Conservation (phyloP, 306 rosid species). For the Chamaecrista fasciculata region DNA sequence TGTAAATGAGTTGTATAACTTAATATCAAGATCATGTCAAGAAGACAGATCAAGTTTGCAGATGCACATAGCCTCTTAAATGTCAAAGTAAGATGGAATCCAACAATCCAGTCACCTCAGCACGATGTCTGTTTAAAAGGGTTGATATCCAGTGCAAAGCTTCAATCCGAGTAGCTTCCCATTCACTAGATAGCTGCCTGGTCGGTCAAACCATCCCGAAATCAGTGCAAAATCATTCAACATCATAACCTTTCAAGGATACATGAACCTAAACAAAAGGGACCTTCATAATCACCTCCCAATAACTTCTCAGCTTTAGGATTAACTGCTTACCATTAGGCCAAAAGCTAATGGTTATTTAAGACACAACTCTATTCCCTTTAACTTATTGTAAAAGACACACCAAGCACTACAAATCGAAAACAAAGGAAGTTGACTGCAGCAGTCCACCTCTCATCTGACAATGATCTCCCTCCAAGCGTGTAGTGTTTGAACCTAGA, state of each 20-base stretch:
- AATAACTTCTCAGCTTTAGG: slow-evolving; percentile 26
- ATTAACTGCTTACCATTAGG: too few species aligned
- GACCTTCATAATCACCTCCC: slow-evolving; percentile 22
- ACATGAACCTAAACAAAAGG: slow-evolving; percentile 19
- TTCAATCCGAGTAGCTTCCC: slow-evolving; percentile 96
- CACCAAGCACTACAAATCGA: too few species aligned
- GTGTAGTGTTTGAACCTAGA: too few species aligned
- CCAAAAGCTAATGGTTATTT: too few species aligned
- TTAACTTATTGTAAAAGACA: too few species aligned
- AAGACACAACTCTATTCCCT: too few species aligned
- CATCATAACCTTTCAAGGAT: slow-evolving; percentile 19
- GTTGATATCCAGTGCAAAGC: slow-evolving; percentile 94
- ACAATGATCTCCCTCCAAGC: too few species aligned
- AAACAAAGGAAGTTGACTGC: too few species aligned
- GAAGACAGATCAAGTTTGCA: slow-evolving; percentile 11
- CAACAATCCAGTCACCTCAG: slow-evolving; percentile 55
- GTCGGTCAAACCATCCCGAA: slow-evolving; percentile 38
- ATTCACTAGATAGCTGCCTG: slow-evolving; percentile 91
- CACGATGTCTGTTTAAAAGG: slow-evolving; percentile 79
- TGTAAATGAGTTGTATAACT: slow-evolving; percentile 22
- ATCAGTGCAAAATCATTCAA: slow-evolving; percentile 27
- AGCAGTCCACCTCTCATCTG: too few species aligned
- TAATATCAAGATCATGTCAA: slow-evolving; percentile 13
- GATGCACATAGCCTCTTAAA: slow-evolving; percentile 5
- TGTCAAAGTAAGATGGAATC: slow-evolving; percentile 15